Conservation (phyloP, 805 yeast species). For the Cyberlindnera japonica region DNA sequence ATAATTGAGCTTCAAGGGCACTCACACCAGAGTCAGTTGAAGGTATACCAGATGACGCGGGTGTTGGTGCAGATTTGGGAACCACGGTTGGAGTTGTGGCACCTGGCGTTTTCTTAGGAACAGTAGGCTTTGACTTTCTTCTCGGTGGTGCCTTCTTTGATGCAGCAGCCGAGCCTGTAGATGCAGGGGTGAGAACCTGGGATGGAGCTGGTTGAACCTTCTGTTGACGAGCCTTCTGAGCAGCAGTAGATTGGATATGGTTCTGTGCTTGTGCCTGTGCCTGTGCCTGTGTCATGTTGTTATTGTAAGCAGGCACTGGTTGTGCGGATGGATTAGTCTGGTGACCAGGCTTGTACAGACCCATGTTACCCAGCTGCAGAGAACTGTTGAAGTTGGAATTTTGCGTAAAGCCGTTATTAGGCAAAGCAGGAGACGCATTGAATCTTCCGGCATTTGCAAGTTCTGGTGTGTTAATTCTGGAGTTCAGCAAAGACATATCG, state of each 20-base stretch:
- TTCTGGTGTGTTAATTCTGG: constrained; percentile 17
- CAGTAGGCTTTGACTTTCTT: constrained; percentile 14
- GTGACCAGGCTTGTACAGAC: constrained; percentile 3
- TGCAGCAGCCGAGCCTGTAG: constrained; percentile 6
- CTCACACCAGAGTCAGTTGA: constrained; percentile 5
- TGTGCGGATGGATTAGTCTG: constrained; percentile 2
- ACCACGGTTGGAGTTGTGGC: constrained; percentile 11
- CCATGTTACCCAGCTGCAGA: constrained; percentile 14
- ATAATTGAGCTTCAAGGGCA: constrained; percentile 16
- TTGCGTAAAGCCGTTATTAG: constrained; percentile 11
- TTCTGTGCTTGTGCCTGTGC: too few species aligned
- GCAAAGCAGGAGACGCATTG: constrained; percentile 17
- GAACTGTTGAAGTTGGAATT: constrained; percentile 13
- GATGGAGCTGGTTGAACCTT: constrained; percentile 10
- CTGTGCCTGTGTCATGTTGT: constrained; percentile 4
- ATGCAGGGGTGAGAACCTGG: constrained; percentile 5
- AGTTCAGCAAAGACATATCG: constrained; percentile 15
- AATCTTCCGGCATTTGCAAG: constrained; percentile 13
- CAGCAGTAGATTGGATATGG: constrained; percentile 2
- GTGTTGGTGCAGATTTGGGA: constrained; percentile 9
- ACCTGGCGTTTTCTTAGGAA: constrained; percentile 9
- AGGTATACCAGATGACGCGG: constrained; percentile 8
- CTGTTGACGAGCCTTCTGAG: constrained; percentile 7
- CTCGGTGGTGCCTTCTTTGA: constrained; percentile 18
- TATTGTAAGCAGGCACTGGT: constrained; percentile 6